Percentiles rank a stretch among this genome's conserved stretches.
phyloP scores from a whole-genome alignment of 2,329 filamentous ascomycete genomes.

The Fusarium sublunatum region DNA sequence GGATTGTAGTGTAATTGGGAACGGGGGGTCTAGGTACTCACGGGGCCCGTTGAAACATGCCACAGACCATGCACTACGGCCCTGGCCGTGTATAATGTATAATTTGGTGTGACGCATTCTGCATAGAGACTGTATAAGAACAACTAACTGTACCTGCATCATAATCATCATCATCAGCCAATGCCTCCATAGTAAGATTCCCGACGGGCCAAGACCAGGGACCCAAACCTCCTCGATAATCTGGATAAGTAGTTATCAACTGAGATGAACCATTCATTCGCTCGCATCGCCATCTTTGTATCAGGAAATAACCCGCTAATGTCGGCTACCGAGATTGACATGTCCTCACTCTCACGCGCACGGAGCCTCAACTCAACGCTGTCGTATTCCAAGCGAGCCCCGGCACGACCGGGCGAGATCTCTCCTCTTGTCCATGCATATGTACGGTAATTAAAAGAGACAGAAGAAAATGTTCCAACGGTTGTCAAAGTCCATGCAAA shows the following conservation, averaged over 20 bases:
- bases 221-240: slow-evolving; percentile 14
- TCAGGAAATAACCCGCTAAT: slow-evolving; percentile 1
- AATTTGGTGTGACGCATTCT: slow-evolving; percentile 35
- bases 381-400: slow-evolving; percentile 6
- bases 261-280: not conserved
- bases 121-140: not conserved
- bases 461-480: slow-evolving; percentile 11
- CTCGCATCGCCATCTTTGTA: not conserved
- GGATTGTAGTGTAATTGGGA: too few species aligned
- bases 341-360: slow-evolving; percentile 14
- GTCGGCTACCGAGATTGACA: slow-evolving; percentile 14
- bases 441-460: not conserved
- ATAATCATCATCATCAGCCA: not conserved
- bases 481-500: not conserved
- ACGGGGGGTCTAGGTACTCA: not conserved
- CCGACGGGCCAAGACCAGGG: slow-evolving; percentile 14
- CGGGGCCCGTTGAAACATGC: slow-evolving; percentile 23
- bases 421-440: not conserved
- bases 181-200: slow-evolving; percentile 1
- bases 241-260: not conserved
- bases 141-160: slow-evolving; percentile 29
- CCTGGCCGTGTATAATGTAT: not conserved
- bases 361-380: slow-evolving; percentile 5
- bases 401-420: slow-evolving; percentile 10
- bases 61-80: slow-evolving; percentile 13